Evolutionary conservation across 2,329 filamentous ascomycete genomes (phyloP).

Genomic region (Stachybotrys elegans): DNA sequence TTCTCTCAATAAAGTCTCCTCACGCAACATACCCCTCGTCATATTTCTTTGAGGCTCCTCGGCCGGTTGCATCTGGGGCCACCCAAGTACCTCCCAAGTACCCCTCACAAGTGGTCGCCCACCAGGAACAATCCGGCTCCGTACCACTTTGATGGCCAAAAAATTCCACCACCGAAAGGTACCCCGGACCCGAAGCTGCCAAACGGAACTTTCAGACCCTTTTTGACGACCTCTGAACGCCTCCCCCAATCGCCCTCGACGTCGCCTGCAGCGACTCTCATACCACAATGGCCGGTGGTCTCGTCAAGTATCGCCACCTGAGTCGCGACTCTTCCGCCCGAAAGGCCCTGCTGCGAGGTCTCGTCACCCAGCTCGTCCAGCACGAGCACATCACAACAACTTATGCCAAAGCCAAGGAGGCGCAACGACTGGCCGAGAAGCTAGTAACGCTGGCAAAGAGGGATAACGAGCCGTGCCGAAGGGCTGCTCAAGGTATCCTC

Average conservation of each 20-base stretch:
- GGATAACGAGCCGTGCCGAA: constrained; percentile 76
- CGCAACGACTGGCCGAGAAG: constrained; percentile 89
- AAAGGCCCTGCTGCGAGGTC: constrained; percentile 87
- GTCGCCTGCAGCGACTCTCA: not conserved
- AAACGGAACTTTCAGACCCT: constrained; percentile 3
- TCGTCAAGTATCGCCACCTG: constrained; percentile 83
- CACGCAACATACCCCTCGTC: too few relatives aligned
- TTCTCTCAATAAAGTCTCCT: too few relatives aligned
- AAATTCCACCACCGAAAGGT: constrained; percentile 25
- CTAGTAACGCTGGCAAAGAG: constrained; percentile 90
- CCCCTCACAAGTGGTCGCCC: not conserved
- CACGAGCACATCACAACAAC: constrained; percentile 93
- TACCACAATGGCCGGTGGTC: constrained; percentile 72
- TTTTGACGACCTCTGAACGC: not conserved
- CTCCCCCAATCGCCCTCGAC: not conserved
- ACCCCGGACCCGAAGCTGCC: constrained; percentile 12
- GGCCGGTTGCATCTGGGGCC: too few relatives aligned
- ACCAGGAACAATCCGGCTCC: constrained; percentile 20
- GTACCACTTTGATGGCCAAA: constrained; percentile 23
- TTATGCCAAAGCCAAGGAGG: constrained; percentile 95
- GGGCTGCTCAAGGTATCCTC: constrained; percentile 74
- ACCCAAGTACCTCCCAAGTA: not conserved
- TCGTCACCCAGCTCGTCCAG: constrained; percentile 90
- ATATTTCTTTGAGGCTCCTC: too few relatives aligned
- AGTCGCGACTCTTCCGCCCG: constrained; percentile 82